A percentile compares a stretch with the other conserved stretches of the same genome.
phyloP scores from a whole-genome alignment of 345 rosid genomes.

The Gossypium ekmanianum region DNA sequence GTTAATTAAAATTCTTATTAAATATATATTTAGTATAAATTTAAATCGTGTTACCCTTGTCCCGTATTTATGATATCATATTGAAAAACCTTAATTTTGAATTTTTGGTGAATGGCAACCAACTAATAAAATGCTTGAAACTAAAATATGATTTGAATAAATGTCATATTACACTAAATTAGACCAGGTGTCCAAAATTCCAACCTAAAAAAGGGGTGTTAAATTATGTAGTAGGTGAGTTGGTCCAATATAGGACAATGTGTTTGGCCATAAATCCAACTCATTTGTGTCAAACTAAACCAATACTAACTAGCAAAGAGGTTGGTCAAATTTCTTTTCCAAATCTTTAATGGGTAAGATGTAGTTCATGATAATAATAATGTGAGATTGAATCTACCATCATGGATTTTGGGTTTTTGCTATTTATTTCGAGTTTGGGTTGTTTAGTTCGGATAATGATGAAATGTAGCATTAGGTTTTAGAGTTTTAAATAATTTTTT shows the following conservation, averaged over 20 bases:
- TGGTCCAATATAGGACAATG: background rate
- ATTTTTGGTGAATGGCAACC: background rate
- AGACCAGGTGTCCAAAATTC: background rate
- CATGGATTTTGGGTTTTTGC: too few relatives aligned
- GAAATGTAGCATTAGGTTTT: too few relatives aligned
- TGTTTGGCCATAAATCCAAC: slow-evolving; percentile 5
- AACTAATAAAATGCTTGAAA: background rate
- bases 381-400: too few relatives aligned
- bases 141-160: background rate
- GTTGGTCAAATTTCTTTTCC: slow-evolving; percentile 8
- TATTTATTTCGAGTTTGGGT: too few relatives aligned
- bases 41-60: fast-evolving
- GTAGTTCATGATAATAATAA: background rate
- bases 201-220: background rate
- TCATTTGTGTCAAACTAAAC: background rate
- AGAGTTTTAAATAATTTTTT: too few relatives aligned
- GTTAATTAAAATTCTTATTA: too few relatives aligned
- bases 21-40: too few relatives aligned
- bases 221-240: background rate
- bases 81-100: background rate
- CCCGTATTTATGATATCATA: fast-evolving
- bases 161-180: background rate
- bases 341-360: background rate
- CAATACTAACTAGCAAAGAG: background rate
- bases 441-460: too few relatives aligned